phyloP scores from a whole-genome alignment of 2,329 filamentous ascomycete species.

The Byssochlamys sp. region DNA sequence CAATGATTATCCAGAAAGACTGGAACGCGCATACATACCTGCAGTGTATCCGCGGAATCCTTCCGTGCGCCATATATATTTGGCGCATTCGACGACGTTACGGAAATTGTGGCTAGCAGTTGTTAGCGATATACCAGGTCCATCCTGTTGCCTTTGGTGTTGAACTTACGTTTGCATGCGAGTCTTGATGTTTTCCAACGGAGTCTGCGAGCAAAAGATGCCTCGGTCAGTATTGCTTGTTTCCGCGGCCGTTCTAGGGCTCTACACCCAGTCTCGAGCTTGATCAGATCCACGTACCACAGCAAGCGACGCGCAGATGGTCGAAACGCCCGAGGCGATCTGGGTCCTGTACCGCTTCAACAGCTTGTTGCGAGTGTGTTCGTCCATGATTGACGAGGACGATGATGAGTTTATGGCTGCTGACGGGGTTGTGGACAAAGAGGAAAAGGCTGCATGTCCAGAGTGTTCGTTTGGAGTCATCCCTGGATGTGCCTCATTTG shows the following conservation, averaged over 20 bases:
- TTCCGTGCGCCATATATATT: slow-evolving; percentile 39
- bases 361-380: slow-evolving; percentile 32
- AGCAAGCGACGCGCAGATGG: slow-evolving; percentile 35
- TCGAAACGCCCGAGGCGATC: slow-evolving; percentile 37
- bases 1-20: background rate
- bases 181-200: slow-evolving; percentile 40
- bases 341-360: slow-evolving; percentile 39
- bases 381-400: slow-evolving; percentile 28
- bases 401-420: slow-evolving; percentile 22
- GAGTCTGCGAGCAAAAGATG: slow-evolving; percentile 24
- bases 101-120: slow-evolving; percentile 35
- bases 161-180: slow-evolving; percentile 40
- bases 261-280: background rate
- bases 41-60: slow-evolving; percentile 39
- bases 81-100: slow-evolving; percentile 33
- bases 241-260: background rate
- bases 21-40: slow-evolving; percentile 21
- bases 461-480: slow-evolving; percentile 30
- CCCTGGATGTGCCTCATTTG: slow-evolving; percentile 23
- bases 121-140: background rate
- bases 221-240: background rate
- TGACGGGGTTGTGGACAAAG: slow-evolving; percentile 24
- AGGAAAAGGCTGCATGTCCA: slow-evolving; percentile 32
- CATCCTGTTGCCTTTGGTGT: background rate
- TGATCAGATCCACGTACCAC: slow-evolving; percentile 28